Evolutionary conservation across 2,329 filamentous ascomycete species (phyloP), one percentile per base, ranked within the genome.

Genomic region (Zarea fungicola): DNA sequence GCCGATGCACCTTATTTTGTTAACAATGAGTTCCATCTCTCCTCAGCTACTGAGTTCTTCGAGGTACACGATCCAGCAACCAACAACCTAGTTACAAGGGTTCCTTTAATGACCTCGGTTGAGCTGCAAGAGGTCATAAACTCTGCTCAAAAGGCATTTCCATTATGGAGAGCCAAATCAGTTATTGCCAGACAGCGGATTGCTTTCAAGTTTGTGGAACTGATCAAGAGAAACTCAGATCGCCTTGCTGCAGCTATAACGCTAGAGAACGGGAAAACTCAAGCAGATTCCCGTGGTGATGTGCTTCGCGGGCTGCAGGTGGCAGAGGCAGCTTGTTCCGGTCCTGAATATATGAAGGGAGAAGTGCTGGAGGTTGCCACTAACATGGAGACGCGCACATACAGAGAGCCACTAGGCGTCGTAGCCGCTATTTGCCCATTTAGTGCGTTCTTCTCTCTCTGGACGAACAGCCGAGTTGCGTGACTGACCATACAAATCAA

Each of bases 321-420:
- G 22, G 89, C 89, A 3, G 88, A 93, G 74, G 87, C 85, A 6
- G 85, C 88, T 19, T 88, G 87, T 62, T 85, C 78, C 42, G 89
- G 89, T 48, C 87, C 88, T 1, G 88, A 89, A 58, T 80, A 91
- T 65, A 76, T 93, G 67, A 89, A 87, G 65, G 88, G 88, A 32
- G 87, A 93, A 71, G 76, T 93, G 39, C 76, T 93, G 28, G 88
- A 93, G 73, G 88, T 93, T 11, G 81, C 87, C 48, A 91, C 89
- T 76, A 88, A 93, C 61, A 93, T 93, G 88, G 88, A 93, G 75
- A 93, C 88, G 25, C 75, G 87, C 62, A 86, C 81, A 51, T 93
- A 93, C 67, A 80, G 82, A 54, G 88, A 93, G 75, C 87, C 88
- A 52, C 70, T 93, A 61, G 88, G 88, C 48, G 84, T 93, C 28